Base-by-base conservation (phyloP, 441 rosid species). In the Rhodomyrtus psidioides region DNA sequence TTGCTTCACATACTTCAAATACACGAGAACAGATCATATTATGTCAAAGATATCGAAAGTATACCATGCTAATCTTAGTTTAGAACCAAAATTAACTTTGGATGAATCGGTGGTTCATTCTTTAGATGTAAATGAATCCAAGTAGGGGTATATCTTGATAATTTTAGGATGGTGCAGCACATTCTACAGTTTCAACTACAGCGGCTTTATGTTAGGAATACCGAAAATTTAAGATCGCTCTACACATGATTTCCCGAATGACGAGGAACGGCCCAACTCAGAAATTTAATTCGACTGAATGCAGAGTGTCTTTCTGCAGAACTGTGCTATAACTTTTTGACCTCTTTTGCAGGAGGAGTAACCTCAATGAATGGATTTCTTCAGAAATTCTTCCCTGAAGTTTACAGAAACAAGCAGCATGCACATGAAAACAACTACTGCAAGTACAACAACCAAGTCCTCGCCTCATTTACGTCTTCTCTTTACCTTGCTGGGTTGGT, bases 351-450 rank as follows among this genome's bases (percentile, higher is more conserved):
- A 95, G 98, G 99, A 79, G 98, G 99, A 57, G 98, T 96, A 74
- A 94, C 98, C 58, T 94, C 98, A 9, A 95, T 93, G 96, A 94
- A 97, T 90, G 94, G 88, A 55, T 97, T 97, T 87, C 98, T 97
- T 30, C n/a, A 82, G 60, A 86, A 94, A 82, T 97, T 97, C 86
- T 96, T 97, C 92, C 95, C 85, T 19, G 34, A 84, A 3, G 98
- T 97, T 24, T 94, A 92, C 85, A 84, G 86, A 86, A 94, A 90
- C 87, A 96, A 95, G 93, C 86, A 92, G 83, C 94, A 74, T 55
- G 99, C 91, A 13, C 98, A 92, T 87, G 98, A 97, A 88, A 97
- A 86, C 92, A 94, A 97, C 89, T 97, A 97, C 93, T 97, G 99
- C 93, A 96, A 96, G 90, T 97, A 92, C 87, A 88, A 97, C 84